Evolutionary conservation across 2,329 filamentous ascomycete species (phyloP), one percentile per base, ranked within the genome.

Genomic region (Akanthomyces muscarius): DNA sequence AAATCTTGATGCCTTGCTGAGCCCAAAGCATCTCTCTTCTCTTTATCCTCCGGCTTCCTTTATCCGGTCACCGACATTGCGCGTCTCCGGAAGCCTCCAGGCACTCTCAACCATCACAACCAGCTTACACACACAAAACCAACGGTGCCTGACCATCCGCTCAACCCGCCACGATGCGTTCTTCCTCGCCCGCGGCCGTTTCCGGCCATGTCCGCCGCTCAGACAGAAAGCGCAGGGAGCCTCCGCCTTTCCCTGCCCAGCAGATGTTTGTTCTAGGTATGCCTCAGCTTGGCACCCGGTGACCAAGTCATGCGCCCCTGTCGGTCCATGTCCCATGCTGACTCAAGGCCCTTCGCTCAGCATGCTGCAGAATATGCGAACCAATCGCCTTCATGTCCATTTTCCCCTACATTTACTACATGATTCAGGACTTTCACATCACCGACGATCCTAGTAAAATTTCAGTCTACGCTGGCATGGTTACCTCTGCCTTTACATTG

Each of bases 381-480:
- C 95, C 95, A 59, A 98, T 99, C 75, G 95, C 95, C 6, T 98
- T 99, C 82, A 98, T 97, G 92, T 97, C 93, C 61, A 97, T 98
- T 69, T 98, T 99, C 74, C 95, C 95, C 1, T 99, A 98, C 76
- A 92, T 96, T 69, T 98, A 97, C 80, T 94, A 90, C 80, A 98
- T 99, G 95, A 89, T 98, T 69, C 83, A 92, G 71, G 92, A 92
- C 65, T 98, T 98, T 77, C 82, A 90, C 71, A 88, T 97, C 73
- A 91, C 92, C 66, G 82, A 91, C 53, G 87, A 92, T 72, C 81
- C 89, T 66, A 87, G 84, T 70, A 87, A 90, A 73, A 96, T 97
- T 69, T 91, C 93, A 16, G 86, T 97, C 63, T 98, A 97, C 75
- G 92, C 92, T 30, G 94, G 95, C 71, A 91, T 97, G 87, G 92